These are phyloP conservation scores for Thielaviopsis populi DNA, from an alignment of 2,329 filamentous ascomycete species.

Conservation along the genomic window DNA sequence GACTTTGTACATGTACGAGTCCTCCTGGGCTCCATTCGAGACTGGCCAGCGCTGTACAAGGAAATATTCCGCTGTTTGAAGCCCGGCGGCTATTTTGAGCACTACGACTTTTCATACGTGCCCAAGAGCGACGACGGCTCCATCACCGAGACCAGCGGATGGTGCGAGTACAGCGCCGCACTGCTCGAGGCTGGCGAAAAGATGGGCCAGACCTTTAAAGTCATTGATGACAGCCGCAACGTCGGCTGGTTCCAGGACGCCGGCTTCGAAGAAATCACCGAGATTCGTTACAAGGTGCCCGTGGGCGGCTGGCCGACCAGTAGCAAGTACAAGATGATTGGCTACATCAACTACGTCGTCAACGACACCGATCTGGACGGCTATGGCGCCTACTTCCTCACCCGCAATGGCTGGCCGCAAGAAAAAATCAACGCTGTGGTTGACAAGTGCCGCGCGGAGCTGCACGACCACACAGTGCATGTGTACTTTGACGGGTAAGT, in stretches of 20 bases:
- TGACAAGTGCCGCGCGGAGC: conserved; percentile 23
- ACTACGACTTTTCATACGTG: conserved; percentile 28
- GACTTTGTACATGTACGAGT: conserved; percentile 44
- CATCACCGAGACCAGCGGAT: conserved; percentile 21
- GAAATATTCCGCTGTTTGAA: conserved; percentile 37
- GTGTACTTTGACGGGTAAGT: conserved; percentile 28
- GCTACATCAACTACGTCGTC: conserved; percentile 26
- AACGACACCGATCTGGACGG: conserved; percentile 25
- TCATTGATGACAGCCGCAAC: conserved; percentile 19
- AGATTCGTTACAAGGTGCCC: conserved; percentile 21
- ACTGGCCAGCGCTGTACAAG: conserved; percentile 39
- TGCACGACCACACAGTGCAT: conserved; percentile 25
- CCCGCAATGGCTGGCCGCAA: conserved; percentile 25
- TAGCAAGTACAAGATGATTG: conserved; percentile 31
- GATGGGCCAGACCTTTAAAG: conserved; percentile 23
- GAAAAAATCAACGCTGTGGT: conserved; percentile 25
- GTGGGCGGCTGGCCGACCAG: conserved; percentile 35
- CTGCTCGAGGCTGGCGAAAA: conserved; percentile 22
- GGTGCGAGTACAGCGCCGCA: conserved; percentile 21
- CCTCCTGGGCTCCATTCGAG: conserved; percentile 36
- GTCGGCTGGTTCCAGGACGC: conserved; percentile 20
- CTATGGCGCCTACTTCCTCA: conserved; percentile 27
- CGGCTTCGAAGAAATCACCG: conserved; percentile 21
- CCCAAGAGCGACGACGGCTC: conserved; percentile 23
- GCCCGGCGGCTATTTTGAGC: conserved; percentile 36